Base-by-base conservation (phyloP, 164 flowering plant species). In the Vitis amurensis region DNA sequence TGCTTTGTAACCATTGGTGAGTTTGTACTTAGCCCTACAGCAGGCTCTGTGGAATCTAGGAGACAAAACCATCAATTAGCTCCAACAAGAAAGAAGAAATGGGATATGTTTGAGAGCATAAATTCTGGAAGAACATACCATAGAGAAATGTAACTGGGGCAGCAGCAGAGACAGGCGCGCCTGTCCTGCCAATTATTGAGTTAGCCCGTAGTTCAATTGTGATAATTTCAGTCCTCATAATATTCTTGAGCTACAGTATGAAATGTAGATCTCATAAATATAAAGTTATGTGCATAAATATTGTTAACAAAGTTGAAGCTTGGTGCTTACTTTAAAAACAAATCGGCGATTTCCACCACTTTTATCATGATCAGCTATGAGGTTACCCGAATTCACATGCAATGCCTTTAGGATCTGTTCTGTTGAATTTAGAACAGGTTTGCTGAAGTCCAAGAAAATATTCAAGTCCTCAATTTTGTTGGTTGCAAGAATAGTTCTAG, bases 361-460 rank as follows among this genome's bases (percentile, higher is more conserved):
- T 64, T 75, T 66, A 29, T 63, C 68, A 60, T 64, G 79, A 62
- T 80, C 47, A 55, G 82, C 78, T 48, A 74, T 3, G 9, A 84
- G 58, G 14, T 53, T 47, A 48, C 86, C 86, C 11, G 69, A 73
- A 74, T 75, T 86, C 63, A 76, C 69, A 60, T 71, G 74, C 50
- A 84, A 61, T 15, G 74, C 82, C 56, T 67, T 75, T 17, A 75
- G 64, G 64, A 87, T 69, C 65, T 85, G 78, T 15, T 82, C 72
- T 60, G 89, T 85, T 64, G 87, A 78, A 64, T 87, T 87, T 16
- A 69, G 14, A 55, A 85, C 27, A 30, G 85, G 80, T 76, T 66
- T 77, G 64, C 79, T 81, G 79, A 86, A 88, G 69, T 86, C 89
- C 81, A 88, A 63, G 80, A 74, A 88, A 19, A 88, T 57, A 31